Conservation (phyloP, 202 grass and related monocot species). For the Eragrostis tef region DNA sequence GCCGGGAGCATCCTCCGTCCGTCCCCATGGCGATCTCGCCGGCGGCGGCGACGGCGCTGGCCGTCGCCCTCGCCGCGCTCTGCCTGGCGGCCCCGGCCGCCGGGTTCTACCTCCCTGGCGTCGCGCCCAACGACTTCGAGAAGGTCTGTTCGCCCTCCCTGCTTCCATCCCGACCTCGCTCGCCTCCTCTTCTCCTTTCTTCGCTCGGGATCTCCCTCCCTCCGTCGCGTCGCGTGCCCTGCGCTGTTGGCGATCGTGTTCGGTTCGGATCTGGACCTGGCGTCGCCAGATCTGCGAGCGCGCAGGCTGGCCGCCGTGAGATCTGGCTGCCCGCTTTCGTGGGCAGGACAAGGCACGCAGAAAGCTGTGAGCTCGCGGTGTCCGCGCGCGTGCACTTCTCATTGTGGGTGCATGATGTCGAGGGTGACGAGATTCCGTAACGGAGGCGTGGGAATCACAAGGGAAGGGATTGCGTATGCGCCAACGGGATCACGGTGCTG, state of each 20-base stretch:
- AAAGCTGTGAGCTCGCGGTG: too few species aligned
- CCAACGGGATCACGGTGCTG: not conserved
- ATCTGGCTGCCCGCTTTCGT: constrained; percentile 26
- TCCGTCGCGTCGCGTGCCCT: not conserved
- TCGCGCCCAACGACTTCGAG: constrained; percentile 79
- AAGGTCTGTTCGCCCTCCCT: constrained; percentile 46
- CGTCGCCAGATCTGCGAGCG: constrained; percentile 47
- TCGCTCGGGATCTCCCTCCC: not conserved
- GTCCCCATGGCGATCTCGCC: constrained; percentile 46
- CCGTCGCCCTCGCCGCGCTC: constrained; percentile 47
- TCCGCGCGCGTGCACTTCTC: not conserved
- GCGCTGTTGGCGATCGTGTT: not conserved
- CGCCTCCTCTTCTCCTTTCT: not conserved
- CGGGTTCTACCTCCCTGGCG: constrained; percentile 83
- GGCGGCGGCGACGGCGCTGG: constrained; percentile 42
- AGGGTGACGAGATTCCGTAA: not conserved
- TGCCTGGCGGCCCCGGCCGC: constrained; percentile 42
- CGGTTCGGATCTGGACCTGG: constrained; percentile 38
- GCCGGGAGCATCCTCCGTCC: not conserved
- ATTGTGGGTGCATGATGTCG: not conserved
- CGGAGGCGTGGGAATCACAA: not conserved
- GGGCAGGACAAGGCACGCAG: too few species aligned
- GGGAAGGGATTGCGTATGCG: not conserved
- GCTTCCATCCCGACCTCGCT: too few species aligned
- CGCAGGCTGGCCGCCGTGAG: not conserved